phyloP scores from a whole-genome alignment of 1,139 yeast genomes.

The Geotrichum fermentans region DNA sequence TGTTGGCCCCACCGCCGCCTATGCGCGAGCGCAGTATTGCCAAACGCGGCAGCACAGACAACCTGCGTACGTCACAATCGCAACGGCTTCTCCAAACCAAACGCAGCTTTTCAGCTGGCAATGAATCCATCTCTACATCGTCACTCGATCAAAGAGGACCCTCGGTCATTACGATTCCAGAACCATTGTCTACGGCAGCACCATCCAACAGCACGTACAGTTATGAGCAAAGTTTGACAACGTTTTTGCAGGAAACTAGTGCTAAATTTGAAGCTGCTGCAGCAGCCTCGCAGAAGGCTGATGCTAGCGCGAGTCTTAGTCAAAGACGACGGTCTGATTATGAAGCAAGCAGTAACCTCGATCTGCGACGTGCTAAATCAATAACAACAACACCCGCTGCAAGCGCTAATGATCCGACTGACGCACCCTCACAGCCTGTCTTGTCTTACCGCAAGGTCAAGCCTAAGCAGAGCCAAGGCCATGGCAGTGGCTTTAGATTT shows the following conservation, averaged over 20 bases:
- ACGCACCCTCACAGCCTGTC: not conserved
- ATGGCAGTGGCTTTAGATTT: constrained; percentile 8
- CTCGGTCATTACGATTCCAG: constrained; percentile 4
- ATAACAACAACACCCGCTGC: not conserved
- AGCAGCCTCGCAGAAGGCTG: too few relatives aligned
- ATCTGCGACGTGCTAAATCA: too few relatives aligned
- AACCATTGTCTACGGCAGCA: constrained; percentile 7
- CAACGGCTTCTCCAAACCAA: not conserved
- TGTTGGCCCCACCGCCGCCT: constrained; percentile 14
- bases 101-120: not conserved
- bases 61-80: not conserved
- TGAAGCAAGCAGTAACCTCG: too few relatives aligned
- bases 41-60: constrained; percentile 11
- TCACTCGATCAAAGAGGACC: not conserved
- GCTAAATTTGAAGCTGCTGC: constrained; percentile 13
- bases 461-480: constrained; percentile 14
- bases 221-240: constrained; percentile 4
- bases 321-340: too few relatives aligned
- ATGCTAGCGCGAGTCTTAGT: too few relatives aligned
- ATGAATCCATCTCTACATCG: not conserved
- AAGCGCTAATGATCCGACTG: not conserved
- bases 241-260: constrained; percentile 11
- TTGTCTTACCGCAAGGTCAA: constrained; percentile 16
- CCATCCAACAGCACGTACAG: not conserved
- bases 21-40: constrained; percentile 11